Evolutionary conservation across 345 rosid species (phyloP).

Genomic region (Gossypium arboreum): DNA sequence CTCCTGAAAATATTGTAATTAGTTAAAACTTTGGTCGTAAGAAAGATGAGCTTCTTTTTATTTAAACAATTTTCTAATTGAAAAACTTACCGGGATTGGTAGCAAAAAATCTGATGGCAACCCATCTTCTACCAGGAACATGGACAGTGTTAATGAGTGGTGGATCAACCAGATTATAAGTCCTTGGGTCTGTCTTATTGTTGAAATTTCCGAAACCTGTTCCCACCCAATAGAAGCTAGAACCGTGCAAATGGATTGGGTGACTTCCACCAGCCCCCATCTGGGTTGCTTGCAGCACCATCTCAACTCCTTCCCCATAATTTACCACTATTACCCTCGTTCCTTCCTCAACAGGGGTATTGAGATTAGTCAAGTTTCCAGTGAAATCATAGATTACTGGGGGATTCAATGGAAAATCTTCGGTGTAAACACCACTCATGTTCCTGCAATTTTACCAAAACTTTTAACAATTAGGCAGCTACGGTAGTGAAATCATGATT

Average conservation of each 20-base stretch:
- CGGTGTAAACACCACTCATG: constrained; percentile 8
- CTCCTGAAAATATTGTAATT: constrained; percentile 19
- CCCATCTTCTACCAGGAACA: constrained; percentile 26
- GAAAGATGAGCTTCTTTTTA: neutral
- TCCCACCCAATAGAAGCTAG: constrained; percentile 29
- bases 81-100: constrained; percentile 20
- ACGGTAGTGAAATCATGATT: neutral
- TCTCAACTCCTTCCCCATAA: constrained; percentile 26
- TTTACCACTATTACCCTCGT: constrained; percentile 22
- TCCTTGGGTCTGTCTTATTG: constrained; percentile 12
- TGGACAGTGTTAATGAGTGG: constrained; percentile 23
- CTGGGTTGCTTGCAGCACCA: constrained; percentile 27
- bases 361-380: neutral
- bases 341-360: neutral
- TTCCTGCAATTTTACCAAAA: neutral
- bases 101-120: constrained; percentile 23
- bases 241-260: constrained; percentile 37
- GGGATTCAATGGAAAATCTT: constrained; percentile 6
- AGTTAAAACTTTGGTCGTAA: neutral
- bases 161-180: constrained; percentile 31
- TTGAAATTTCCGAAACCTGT: constrained; percentile 22
- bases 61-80: neutral
- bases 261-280: constrained; percentile 19
- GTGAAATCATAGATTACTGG: constrained; percentile 16
- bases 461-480: neutral